Conservation (phyloP, 495 filamentous ascomycete genomes). For the Lindgomyces ingoldianus region DNA sequence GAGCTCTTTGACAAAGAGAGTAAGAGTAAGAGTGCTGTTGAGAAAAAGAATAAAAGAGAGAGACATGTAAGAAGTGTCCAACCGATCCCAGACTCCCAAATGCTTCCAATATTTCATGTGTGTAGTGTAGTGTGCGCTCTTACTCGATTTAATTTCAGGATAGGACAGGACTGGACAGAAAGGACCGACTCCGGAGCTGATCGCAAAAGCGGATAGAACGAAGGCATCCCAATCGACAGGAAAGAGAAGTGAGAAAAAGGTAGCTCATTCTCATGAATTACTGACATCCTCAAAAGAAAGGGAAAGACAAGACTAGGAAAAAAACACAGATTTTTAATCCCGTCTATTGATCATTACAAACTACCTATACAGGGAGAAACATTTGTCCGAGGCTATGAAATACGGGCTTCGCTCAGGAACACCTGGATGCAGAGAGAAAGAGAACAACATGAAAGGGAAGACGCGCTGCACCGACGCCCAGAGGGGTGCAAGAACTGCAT, state of each 20-base stretch:
- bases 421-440: constrained; percentile 15
- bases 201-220: too few relatives aligned
- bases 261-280: neutral
- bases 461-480: neutral
- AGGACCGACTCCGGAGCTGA: too few relatives aligned
- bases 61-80: too few relatives aligned
- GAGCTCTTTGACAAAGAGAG: too few relatives aligned
- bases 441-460: constrained; percentile 6
- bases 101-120: too few relatives aligned
- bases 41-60: too few relatives aligned
- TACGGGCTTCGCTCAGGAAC: constrained; percentile 9
- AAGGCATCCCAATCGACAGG: too few relatives aligned
- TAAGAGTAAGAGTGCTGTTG: too few relatives aligned
- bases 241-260: neutral
- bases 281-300: neutral
- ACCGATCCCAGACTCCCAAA: too few relatives aligned
- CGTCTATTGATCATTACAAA: constrained; percentile 36
- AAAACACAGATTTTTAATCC: constrained; percentile 11
- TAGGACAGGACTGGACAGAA: too few relatives aligned
- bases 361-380: constrained; percentile 25
- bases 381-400: neutral
- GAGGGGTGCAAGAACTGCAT: neutral
- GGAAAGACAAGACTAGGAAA: neutral
- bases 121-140: too few relatives aligned
- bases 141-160: too few relatives aligned